These are phyloP conservation scores for Citrus hindsii DNA, from an alignment of 345 rosid genomes.

Conservation along the genomic window DNA sequence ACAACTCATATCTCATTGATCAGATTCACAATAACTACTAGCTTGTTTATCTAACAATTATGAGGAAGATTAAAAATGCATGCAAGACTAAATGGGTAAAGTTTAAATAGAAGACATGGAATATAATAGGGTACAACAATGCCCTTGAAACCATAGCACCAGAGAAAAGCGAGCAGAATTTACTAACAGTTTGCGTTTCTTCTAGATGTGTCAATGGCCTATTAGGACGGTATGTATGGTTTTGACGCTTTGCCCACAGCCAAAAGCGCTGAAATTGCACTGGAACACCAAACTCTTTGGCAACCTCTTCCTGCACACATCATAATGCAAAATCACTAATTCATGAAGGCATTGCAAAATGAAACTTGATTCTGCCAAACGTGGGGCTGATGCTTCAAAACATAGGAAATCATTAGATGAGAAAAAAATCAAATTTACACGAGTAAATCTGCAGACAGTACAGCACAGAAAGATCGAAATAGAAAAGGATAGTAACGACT, in stretches of 20 bases:
- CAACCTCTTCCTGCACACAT: slow-evolving; percentile 76
- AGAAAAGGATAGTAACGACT: background rate
- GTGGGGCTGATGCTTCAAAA: background rate
- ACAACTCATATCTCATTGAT: background rate
- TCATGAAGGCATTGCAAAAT: slow-evolving; percentile 1
- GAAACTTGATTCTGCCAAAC: background rate
- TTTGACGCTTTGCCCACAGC: slow-evolving; percentile 97
- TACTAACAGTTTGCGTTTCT: slow-evolving; percentile 72
- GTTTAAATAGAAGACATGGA: background rate
- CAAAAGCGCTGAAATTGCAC: slow-evolving; percentile 89
- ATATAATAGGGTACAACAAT: background rate
- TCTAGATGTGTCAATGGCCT: slow-evolving; percentile 73
- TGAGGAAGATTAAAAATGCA: background rate
- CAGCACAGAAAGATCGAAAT: background rate
- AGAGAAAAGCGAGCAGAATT: slow-evolving; percentile 1
- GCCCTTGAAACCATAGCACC: background rate
- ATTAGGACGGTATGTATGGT: slow-evolving; percentile 90
- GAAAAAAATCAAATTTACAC: background rate
- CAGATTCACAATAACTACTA: background rate
- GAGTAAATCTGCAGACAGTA: background rate
- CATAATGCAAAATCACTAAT: background rate
- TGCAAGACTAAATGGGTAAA: background rate
- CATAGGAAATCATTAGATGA: background rate
- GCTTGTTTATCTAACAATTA: background rate
- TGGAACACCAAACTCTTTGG: slow-evolving; percentile 82